Evolutionary conservation across 192 early-diverging fungal genomes (phyloP).

Genomic region (Mortierella hygrophila): DNA sequence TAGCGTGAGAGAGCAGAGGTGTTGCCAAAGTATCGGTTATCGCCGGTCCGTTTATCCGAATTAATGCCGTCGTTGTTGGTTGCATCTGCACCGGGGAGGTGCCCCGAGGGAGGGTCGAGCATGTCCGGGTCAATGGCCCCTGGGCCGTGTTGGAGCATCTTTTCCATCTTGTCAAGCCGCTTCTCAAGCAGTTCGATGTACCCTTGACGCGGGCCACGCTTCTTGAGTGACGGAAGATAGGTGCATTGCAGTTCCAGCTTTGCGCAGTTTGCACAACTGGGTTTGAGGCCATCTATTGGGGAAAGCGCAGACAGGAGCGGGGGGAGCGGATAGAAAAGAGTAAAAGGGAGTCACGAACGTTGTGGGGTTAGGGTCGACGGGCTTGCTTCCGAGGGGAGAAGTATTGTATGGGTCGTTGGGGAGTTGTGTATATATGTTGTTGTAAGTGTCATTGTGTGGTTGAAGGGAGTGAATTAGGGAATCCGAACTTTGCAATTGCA

Average conservation of each 20-base stretch:
- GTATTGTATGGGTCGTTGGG: neutral
- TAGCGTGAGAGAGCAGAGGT: slow-evolving; percentile 28
- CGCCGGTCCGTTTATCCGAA: slow-evolving; percentile 1
- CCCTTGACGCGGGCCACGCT: slow-evolving; percentile 89
- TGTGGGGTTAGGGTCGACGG: neutral
- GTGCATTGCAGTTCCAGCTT: slow-evolving; percentile 77
- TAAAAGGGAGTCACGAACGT: neutral
- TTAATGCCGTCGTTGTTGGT: neutral
- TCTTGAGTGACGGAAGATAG: slow-evolving; percentile 88
- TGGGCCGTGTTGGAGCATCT: slow-evolving; percentile 66
- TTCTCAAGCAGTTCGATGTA: slow-evolving; percentile 85
- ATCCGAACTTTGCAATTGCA: neutral
- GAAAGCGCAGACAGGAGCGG: neutral
- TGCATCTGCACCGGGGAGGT: neutral
- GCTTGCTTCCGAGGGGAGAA: neutral
- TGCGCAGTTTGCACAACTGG: slow-evolving; percentile 85
- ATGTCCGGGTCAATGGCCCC: slow-evolving; percentile 15
- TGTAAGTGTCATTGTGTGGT: neutral
- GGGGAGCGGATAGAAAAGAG: neutral
- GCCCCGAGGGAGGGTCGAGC: neutral
- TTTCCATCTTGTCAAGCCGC: slow-evolving; percentile 83
- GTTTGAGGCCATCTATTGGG: slow-evolving; percentile 69
- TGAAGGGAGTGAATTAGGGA: neutral
- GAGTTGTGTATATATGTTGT: neutral
- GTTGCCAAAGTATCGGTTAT: slow-evolving; percentile 37